These are phyloP conservation scores for Aureobasidium sp. DNA, from an alignment of 2,329 filamentous ascomycete species.

Conservation along the genomic window DNA sequence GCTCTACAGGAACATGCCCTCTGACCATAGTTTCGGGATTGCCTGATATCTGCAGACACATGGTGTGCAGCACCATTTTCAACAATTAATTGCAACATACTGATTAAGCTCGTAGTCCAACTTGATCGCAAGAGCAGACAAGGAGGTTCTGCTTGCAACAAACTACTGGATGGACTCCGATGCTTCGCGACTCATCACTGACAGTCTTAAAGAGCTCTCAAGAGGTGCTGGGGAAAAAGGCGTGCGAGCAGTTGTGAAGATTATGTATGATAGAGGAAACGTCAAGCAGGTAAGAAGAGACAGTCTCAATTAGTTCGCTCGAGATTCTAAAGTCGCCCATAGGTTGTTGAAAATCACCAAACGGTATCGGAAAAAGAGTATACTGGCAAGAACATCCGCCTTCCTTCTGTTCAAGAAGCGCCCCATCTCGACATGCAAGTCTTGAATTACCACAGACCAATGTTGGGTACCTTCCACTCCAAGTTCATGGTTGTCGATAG, in stretches of 20 bases:
- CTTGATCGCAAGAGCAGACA: conserved; percentile 63
- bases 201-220: conserved; percentile 61
- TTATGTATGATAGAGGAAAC: conserved; percentile 68
- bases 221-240: conserved; percentile 53
- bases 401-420: conserved; percentile 59
- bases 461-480: conserved; percentile 68
- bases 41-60: conserved; percentile 65
- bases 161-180: conserved; percentile 69
- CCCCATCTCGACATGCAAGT: conserved; percentile 67
- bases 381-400: conserved; percentile 45
- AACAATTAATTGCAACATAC: neutral
- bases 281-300: conserved; percentile 53
- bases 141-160: conserved; percentile 66
- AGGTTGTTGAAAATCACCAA: conserved; percentile 57
- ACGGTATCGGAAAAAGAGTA: conserved; percentile 53
- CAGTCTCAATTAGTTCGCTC: neutral
- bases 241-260: conserved; percentile 57
- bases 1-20: conserved; percentile 57
- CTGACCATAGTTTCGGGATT: conserved; percentile 63
- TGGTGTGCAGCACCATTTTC: conserved; percentile 29
- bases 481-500: conserved; percentile 75
- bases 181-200: conserved; percentile 59
- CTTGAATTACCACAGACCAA: conserved; percentile 62
- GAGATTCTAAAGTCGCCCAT: conserved; percentile 5
- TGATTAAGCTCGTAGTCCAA: conserved; percentile 45